Conservation (phyloP, 2,329 filamentous ascomycete species). For the Colletotrichum limetticola region DNA sequence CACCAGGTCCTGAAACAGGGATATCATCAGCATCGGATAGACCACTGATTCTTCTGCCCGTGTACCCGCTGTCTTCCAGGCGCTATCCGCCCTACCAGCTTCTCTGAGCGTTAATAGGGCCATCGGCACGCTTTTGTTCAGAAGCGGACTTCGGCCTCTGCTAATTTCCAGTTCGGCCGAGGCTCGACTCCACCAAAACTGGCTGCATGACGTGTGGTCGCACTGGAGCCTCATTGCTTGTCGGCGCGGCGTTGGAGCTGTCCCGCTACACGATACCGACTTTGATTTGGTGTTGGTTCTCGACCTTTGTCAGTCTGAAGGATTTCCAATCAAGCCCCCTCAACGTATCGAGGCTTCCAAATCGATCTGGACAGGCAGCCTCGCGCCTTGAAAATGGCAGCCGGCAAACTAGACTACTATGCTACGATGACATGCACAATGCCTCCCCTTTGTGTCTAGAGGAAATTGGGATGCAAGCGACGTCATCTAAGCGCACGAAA, state of each 20-base stretch:
- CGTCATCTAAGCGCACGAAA: slow-evolving; percentile 13
- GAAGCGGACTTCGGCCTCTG: slow-evolving; percentile 33
- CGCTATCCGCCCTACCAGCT: not conserved
- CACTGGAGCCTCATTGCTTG: slow-evolving; percentile 23
- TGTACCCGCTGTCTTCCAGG: not conserved
- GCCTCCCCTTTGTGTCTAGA: not conserved
- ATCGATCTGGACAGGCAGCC: not conserved
- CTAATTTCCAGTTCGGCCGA: slow-evolving; percentile 26
- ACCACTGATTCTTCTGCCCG: not conserved
- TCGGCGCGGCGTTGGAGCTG: slow-evolving; percentile 17
- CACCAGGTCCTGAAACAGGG: not conserved
- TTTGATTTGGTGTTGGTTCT: not conserved
- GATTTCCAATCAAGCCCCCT: not conserved
- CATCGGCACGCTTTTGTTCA: not conserved
- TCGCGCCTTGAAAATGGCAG: not conserved
- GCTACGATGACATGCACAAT: not conserved
- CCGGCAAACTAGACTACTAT: slow-evolving; percentile 6
- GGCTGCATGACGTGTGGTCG: slow-evolving; percentile 22
- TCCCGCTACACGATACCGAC: slow-evolving; percentile 15
- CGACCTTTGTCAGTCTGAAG: not conserved
- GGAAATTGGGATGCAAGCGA: not conserved
- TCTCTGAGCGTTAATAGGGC: not conserved
- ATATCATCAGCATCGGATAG: slow-evolving; percentile 11
- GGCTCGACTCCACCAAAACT: slow-evolving; percentile 20
- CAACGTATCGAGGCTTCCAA: not conserved